Base-by-base conservation (phyloP, 768 basidiomycete genomes). In the Mycena capillaripes region DNA sequence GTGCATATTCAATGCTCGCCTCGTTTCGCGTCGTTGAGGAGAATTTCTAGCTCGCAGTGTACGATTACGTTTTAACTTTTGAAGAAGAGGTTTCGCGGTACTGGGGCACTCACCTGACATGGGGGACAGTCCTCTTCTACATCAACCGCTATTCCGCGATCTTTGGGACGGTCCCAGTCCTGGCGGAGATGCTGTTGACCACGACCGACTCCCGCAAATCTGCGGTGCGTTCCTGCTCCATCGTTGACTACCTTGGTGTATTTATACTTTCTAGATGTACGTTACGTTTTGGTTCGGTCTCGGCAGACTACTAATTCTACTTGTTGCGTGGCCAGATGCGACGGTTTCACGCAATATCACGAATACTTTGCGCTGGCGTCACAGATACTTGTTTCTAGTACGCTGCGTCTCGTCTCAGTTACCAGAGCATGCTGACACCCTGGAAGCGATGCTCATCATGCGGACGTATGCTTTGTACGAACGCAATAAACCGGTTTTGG, bases 1-100 rank as follows among this genome's bases (percentile, higher is more conserved):
- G 64, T 57, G 4, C 4, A 21, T 4, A 11, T n/a, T 16, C 7
- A 38, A 38, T 38, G 2, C 38, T 17, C 17, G 36, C 4, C 0
- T 5, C 0, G 29, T 27, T 40, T 17, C 7, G 4, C 17, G 11
- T 23, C 48, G n/a, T n/a, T n/a, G n/a, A n/a, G n/a, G n/a, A n/a
- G n/a, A n/a, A n/a, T n/a, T n/a, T n/a, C n/a, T n/a, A n/a, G n/a
- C n/a, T 83, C 10, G 72, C 84, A 25, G 75, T 79, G 29, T 84
- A 83, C 34, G 84, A 85, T 69, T 82, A 81, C 48, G 17, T 77
- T 12, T 76, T 83, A 57, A 85, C 84, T 1, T 55, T 85, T 8
- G 50, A 66, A 2, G 52, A 46, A 30, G 84, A 85, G 60, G 69
- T 84, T 19, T 71, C 75, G 52, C 67, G 78, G 32, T 82, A 77